Conservation (phyloP, 306 rosid genomes). For the Prunus salicina region DNA sequence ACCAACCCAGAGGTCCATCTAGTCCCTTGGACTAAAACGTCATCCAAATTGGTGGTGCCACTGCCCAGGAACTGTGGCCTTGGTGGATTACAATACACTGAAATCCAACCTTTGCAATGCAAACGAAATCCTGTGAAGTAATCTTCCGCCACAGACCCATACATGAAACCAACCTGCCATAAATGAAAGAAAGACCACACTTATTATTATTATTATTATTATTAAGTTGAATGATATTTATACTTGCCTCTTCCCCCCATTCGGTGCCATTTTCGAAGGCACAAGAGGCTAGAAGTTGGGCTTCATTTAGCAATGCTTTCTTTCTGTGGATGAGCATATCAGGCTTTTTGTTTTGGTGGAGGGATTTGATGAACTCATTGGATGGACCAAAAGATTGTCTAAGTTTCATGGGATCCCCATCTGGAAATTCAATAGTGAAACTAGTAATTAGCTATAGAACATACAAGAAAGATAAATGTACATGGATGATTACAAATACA, state of each 20-base stretch:
- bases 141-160: conserved; percentile 58
- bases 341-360: conserved; percentile 23
- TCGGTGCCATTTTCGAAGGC: conserved; percentile 47
- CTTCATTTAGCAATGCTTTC: conserved; percentile 27
- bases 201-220: neutral
- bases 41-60: conserved; percentile 53
- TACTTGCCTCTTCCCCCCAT: conserved; percentile 64
- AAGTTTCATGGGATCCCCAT: conserved; percentile 33
- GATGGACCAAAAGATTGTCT: conserved; percentile 48
- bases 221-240: neutral
- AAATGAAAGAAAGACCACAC: neutral
- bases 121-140: conserved; percentile 51
- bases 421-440: conserved; percentile 14
- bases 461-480: neutral
- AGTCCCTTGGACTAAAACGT: conserved; percentile 51
- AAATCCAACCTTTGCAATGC: conserved; percentile 68
- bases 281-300: conserved; percentile 53
- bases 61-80: conserved; percentile 66
- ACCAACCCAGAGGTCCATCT: conserved; percentile 66
- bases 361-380: conserved; percentile 51
- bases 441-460: neutral
- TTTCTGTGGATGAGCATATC: neutral
- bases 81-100: conserved; percentile 50
- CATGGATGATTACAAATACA: neutral
- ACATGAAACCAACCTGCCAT: conserved; percentile 63